Percentiles rank a stretch among this genome's conserved stretches.
These are phyloP conservation scores for Sporothrix inflata DNA, from an alignment of 2,329 filamentous ascomycete species.

Conservation along the genomic window DNA sequence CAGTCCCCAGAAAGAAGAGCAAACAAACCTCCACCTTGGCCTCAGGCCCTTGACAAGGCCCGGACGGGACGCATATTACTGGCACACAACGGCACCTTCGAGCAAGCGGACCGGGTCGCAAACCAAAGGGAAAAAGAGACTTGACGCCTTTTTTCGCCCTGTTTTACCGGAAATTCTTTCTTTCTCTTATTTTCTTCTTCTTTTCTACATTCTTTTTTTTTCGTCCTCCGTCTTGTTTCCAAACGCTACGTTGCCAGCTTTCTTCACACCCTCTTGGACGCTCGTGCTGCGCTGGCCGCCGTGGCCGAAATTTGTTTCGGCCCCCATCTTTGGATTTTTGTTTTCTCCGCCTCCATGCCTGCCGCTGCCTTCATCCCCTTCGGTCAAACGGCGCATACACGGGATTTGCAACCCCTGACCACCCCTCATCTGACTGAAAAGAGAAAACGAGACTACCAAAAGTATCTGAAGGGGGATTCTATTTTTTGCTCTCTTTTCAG, in stretches of 20 bases:
- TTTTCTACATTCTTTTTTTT: background rate
- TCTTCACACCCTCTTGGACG: background rate
- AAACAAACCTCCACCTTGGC: background rate
- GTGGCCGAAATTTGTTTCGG: background rate
- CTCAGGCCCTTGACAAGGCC: background rate
- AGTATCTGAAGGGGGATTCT: background rate
- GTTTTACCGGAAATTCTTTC: background rate
- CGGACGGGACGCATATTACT: background rate
- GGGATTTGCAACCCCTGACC: background rate
- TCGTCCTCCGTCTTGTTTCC: background rate
- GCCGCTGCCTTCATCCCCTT: background rate
- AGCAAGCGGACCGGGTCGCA: background rate
- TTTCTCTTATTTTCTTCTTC: background rate
- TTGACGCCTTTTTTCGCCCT: conserved; percentile 14
- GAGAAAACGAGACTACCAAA: background rate
- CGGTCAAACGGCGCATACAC: background rate
- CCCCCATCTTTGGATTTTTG: background rate
- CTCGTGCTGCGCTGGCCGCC: conserved; percentile 5
- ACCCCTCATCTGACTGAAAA: background rate
- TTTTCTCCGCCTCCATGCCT: background rate
- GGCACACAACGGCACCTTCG: background rate
- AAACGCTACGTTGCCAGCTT: background rate
- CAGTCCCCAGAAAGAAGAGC: background rate
- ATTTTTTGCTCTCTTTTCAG: background rate
- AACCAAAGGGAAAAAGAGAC: background rate